Percentiles rank a stretch among this genome's conserved stretches.
These are phyloP conservation scores for Aspergillus sp. DNA, from an alignment of 2,329 filamentous ascomycete genomes.

Conservation along the genomic window DNA sequence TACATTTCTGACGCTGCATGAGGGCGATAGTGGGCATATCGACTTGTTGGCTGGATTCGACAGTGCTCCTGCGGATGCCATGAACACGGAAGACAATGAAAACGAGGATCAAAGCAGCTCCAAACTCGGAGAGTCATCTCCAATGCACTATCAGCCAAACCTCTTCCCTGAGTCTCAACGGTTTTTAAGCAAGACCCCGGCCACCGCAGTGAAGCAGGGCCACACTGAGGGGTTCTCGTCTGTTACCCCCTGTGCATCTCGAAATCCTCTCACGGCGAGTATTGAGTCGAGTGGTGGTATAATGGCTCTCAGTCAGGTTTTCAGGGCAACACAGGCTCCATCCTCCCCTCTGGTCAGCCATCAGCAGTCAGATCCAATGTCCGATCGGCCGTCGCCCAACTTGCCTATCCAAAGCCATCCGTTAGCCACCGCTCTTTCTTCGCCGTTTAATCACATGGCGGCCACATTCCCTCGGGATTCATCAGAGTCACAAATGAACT, in stretches of 20 bases:
- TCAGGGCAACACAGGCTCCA: constrained; percentile 44
- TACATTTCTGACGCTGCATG: constrained; percentile 34
- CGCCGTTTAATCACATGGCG: constrained; percentile 30
- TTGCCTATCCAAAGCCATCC: constrained; percentile 38
- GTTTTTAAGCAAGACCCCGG: constrained; percentile 39
- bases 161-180: constrained; percentile 45
- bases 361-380: constrained; percentile 32
- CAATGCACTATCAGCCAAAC: constrained; percentile 31
- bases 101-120: constrained; percentile 30
- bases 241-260: constrained; percentile 36
- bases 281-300: constrained; percentile 32
- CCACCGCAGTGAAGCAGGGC: constrained; percentile 31
- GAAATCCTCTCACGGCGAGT: constrained; percentile 38
- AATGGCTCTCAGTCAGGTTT: constrained; percentile 45
- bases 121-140: constrained; percentile 32
- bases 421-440: constrained; percentile 30
- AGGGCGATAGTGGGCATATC: constrained; percentile 41
- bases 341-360: constrained; percentile 41
- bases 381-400: constrained; percentile 47
- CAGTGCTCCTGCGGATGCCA: constrained; percentile 14
- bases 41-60: constrained; percentile 38
- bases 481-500: constrained; percentile 38
- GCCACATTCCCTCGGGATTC: constrained; percentile 29
- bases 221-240: constrained; percentile 21
- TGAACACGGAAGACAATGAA: constrained; percentile 51